A percentile compares a stretch with the other conserved stretches of the same genome.
phyloP scores from a whole-genome alignment of 2,329 filamentous ascomycete species.

The Blumeriella jaapii region DNA sequence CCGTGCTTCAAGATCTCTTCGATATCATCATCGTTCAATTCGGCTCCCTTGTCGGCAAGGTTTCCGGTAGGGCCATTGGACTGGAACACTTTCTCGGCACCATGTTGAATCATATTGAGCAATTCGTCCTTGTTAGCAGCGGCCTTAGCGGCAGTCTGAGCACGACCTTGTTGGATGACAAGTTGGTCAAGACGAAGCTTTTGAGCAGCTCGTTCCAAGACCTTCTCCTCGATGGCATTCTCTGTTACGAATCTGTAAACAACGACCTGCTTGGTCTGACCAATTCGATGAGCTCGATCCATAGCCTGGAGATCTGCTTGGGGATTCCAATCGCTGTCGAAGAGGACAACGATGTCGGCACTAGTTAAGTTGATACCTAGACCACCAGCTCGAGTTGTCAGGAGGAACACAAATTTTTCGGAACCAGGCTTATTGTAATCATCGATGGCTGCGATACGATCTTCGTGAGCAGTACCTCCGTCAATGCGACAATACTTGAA shows the following conservation, averaged over 20 bases:
- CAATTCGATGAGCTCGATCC: conserved; percentile 97
- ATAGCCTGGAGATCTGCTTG: conserved; percentile 97
- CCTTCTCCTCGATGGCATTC: conserved; percentile 97
- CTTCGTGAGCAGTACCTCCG: conserved; percentile 90
- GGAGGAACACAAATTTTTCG: conserved; percentile 91
- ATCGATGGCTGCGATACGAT: conserved; percentile 93
- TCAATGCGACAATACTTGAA: conserved; percentile 98
- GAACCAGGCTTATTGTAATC: conserved; percentile 95
- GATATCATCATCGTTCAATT: conserved; percentile 79
- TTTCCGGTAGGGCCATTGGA: conserved; percentile 53
- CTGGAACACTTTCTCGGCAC: conserved; percentile 88
- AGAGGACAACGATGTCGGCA: conserved; percentile 91
- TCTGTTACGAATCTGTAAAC: conserved; percentile 97
- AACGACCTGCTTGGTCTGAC: conserved; percentile 93
- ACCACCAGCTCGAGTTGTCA: conserved; percentile 91
- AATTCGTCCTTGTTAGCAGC: conserved; percentile 94
- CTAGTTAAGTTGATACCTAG: conserved; percentile 92
- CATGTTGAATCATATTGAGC: conserved; percentile 96
- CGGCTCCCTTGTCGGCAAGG: conserved; percentile 45
- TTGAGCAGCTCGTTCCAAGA: conserved; percentile 89
- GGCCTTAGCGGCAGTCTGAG: conserved; percentile 80
- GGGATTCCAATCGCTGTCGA: conserved; percentile 98
- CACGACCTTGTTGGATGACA: conserved; percentile 93
- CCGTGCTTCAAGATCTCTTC: conserved; percentile 79
- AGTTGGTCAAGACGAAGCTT: conserved; percentile 93